These are phyloP conservation scores for Suhomyces anneliseae DNA, from an alignment of 1,139 yeast species.

Conservation along the genomic window DNA sequence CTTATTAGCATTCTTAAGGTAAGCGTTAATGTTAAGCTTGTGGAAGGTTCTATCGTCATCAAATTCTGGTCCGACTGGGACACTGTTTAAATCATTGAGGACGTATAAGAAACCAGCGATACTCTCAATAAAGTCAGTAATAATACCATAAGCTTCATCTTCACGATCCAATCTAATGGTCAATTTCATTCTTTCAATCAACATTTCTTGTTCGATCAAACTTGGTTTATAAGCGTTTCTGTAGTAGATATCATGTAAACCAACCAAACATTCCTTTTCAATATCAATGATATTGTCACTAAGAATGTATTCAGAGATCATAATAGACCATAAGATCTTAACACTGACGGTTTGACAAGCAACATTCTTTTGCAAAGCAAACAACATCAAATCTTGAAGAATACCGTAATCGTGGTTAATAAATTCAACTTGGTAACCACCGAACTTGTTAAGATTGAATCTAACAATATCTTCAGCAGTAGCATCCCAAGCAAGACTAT, in stretches of 20 bases:
- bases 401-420: conserved; percentile 60
- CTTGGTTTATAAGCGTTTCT: conserved; percentile 58
- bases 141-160: conserved; percentile 61
- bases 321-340: conserved; percentile 67
- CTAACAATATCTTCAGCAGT: conserved; percentile 57
- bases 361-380: conserved; percentile 67
- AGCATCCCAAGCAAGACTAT: conserved; percentile 68
- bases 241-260: conserved; percentile 66
- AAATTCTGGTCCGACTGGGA: conserved; percentile 81
- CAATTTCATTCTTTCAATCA: conserved; percentile 51
- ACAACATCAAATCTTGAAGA: conserved; percentile 62
- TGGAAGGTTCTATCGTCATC: conserved; percentile 87
- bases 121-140: conserved; percentile 55
- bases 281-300: conserved; percentile 61
- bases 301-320: conserved; percentile 64
- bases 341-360: conserved; percentile 67
- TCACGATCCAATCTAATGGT: conserved; percentile 60
- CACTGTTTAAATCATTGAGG: conserved; percentile 65
- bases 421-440: conserved; percentile 74
- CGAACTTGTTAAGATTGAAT: conserved; percentile 62
- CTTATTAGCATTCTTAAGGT: conserved; percentile 72
- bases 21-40: conserved; percentile 73
- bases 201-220: conserved; percentile 52
- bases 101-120: conserved; percentile 64
- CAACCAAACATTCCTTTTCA: conserved; percentile 61